phyloP scores from a whole-genome alignment of 306 rosid species.

The Quercus suber region DNA sequence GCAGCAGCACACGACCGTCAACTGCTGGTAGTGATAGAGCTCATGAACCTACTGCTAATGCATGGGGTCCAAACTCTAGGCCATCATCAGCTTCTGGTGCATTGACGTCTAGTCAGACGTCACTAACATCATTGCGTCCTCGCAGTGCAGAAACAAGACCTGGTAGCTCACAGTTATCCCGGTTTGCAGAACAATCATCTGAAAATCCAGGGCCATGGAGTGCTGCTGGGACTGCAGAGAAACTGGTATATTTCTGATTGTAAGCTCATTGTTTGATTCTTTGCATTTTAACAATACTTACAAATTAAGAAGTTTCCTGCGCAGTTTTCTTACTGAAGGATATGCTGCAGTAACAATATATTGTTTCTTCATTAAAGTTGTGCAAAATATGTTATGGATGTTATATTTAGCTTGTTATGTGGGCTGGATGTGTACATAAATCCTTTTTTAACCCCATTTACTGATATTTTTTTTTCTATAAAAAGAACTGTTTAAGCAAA shows the following conservation, averaged over 20 bases:
- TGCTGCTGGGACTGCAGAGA: slow-evolving; percentile 72
- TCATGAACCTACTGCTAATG: slow-evolving; percentile 50
- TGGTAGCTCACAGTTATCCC: slow-evolving; percentile 91
- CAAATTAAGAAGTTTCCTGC: neutral
- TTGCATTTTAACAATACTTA: neutral
- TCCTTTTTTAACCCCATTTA: neutral
- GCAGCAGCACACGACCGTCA: slow-evolving; percentile 91
- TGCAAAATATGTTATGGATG: neutral
- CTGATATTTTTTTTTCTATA: neutral
- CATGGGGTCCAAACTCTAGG: slow-evolving; percentile 85
- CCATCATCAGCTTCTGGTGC: slow-evolving; percentile 96
- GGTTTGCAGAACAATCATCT: slow-evolving; percentile 75
- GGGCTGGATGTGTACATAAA: neutral
- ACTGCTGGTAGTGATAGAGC: slow-evolving; percentile 90
- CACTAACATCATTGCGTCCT: slow-evolving; percentile 75
- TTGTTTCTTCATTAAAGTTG: neutral
- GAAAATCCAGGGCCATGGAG: slow-evolving; percentile 81
- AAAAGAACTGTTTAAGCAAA: neutral
- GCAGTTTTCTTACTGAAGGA: neutral
- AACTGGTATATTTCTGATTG: slow-evolving; percentile 52
- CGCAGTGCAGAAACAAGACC: slow-evolving; percentile 97
- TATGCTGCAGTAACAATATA: neutral
- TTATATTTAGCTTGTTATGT: neutral
- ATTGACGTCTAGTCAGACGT: slow-evolving; percentile 64
- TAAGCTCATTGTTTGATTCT: slow-evolving; percentile 15